phyloP scores from a whole-genome alignment of 1,284 basidiomycete species.

The Ceraceosorus guamensis region DNA sequence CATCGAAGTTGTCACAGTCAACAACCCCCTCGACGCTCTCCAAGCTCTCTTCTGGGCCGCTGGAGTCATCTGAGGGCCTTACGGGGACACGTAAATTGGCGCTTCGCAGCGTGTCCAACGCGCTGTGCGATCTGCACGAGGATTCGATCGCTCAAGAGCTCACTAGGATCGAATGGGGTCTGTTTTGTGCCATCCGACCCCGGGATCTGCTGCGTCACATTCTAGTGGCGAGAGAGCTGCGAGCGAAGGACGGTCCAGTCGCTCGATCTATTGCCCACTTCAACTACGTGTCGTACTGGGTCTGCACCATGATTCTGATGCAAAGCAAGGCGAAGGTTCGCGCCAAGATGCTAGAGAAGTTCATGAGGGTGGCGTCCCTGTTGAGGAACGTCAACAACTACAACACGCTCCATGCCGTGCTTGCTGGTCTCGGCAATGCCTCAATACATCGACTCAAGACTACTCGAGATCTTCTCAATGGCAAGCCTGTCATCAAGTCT shows the following conservation, averaged over 20 bases:
- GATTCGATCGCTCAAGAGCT: conserved; percentile 33
- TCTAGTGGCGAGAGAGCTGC: conserved; percentile 24
- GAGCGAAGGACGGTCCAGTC: conserved; percentile 25
- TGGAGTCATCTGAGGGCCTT: background rate
- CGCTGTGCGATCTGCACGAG: conserved; percentile 31
- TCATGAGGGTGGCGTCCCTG: conserved; percentile 36
- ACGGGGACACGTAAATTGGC: conserved; percentile 14
- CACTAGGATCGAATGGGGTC: conserved; percentile 34
- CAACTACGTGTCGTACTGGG: conserved; percentile 42
- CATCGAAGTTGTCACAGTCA: too few species aligned
- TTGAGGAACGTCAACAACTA: conserved; percentile 38
- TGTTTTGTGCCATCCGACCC: conserved; percentile 34
- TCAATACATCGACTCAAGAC: conserved; percentile 33
- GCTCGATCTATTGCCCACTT: conserved; percentile 38
- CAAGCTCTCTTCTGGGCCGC: too few species aligned
- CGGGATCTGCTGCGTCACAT: conserved; percentile 39
- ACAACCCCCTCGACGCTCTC: too few species aligned
- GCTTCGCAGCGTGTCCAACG: conserved; percentile 31
- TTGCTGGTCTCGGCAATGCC: conserved; percentile 36
- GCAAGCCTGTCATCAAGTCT: conserved; percentile 30
- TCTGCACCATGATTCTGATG: conserved; percentile 38
- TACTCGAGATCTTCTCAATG: conserved; percentile 33
- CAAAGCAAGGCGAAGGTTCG: conserved; percentile 36
- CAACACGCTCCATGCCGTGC: conserved; percentile 34
- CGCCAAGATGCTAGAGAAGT: conserved; percentile 39